Percentiles rank a stretch among this genome's conserved stretches.
Evolutionary conservation across 1,284 basidiomycete genomes (phyloP).

Genomic region (Puccinia hordei): DNA sequence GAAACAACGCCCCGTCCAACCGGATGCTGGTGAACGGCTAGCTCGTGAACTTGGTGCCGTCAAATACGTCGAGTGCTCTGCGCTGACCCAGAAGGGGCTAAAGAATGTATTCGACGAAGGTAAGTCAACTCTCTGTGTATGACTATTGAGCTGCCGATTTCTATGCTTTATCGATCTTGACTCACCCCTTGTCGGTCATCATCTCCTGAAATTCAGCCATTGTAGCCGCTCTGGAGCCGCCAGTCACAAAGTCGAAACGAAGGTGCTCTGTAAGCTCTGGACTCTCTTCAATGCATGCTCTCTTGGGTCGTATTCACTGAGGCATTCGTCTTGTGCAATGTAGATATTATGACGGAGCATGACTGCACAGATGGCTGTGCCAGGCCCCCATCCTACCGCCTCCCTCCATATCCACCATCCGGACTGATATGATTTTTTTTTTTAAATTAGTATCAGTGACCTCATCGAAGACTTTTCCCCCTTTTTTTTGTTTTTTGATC

Average conservation of each 20-base stretch:
- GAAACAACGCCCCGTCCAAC: conserved; percentile 88
- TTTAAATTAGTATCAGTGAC: neutral
- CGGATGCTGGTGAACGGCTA: conserved; percentile 87
- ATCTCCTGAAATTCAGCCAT: conserved; percentile 25
- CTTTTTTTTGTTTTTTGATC: neutral
- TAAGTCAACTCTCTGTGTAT: neutral
- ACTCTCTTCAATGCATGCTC: neutral
- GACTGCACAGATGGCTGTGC: neutral
- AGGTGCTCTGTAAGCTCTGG: conserved; percentile 33
- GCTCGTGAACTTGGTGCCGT: conserved; percentile 94
- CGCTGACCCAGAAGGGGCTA: conserved; percentile 95
- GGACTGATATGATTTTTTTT: neutral
- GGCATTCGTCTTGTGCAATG: neutral
- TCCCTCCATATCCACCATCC: neutral
- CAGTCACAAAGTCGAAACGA: conserved; percentile 50
- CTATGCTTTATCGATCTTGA: neutral
- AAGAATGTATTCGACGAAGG: conserved; percentile 99
- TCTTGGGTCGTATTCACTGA: neutral
- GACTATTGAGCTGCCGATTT: too few relatives aligned
- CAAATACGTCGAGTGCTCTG: conserved; percentile 99
- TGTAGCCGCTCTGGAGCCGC: conserved; percentile 49
- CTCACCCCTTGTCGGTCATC: neutral
- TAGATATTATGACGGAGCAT: conserved; percentile 13
- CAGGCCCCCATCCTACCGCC: neutral
- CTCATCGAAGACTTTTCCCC: neutral